phyloP scores from a whole-genome alignment of 1,284 basidiomycete genomes.

The Irpex lacteus region DNA sequence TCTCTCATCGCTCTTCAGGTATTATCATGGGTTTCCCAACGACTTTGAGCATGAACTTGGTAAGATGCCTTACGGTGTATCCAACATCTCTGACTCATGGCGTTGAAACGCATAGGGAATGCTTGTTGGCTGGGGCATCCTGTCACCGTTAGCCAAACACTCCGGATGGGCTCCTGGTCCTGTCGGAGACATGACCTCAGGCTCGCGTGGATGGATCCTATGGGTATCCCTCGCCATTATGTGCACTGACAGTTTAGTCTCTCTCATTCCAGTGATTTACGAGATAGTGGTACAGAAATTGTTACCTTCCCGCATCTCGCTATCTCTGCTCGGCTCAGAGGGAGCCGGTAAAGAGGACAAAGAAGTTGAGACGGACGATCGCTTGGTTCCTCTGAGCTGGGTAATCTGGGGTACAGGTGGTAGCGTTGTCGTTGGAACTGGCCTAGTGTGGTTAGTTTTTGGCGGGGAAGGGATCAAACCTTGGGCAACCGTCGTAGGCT shows the following conservation, averaged over 20 bases:
- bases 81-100: no score
- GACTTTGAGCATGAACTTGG: conserved; percentile 89
- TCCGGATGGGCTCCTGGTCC: conserved; percentile 90
- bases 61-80: conserved; percentile 29
- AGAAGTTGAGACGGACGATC: conserved; percentile 77
- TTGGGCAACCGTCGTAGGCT: conserved; percentile 89
- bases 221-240: conserved; percentile 96
- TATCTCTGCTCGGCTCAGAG: neutral
- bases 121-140: conserved; percentile 91
- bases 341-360: conserved; percentile 41
- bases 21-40: conserved; percentile 99
- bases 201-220: conserved; percentile 90
- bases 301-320: conserved; percentile 10
- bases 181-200: conserved; percentile 80
- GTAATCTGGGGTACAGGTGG: conserved; percentile 65
- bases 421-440: conserved; percentile 70
- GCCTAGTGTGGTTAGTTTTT: conserved; percentile 86
- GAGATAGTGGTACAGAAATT: conserved; percentile 36
- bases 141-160: conserved; percentile 83
- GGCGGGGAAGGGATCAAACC: conserved; percentile 88
- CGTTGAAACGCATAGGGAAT: conserved; percentile 59
- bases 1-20: conserved; percentile 40
- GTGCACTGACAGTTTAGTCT: conserved; percentile 87
- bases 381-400: conserved; percentile 82
- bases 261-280: conserved; percentile 68